These are phyloP conservation scores for Tylopilus vinaceipallidus DNA, from an alignment of 768 basidiomycete genomes.

Conservation along the genomic window DNA sequence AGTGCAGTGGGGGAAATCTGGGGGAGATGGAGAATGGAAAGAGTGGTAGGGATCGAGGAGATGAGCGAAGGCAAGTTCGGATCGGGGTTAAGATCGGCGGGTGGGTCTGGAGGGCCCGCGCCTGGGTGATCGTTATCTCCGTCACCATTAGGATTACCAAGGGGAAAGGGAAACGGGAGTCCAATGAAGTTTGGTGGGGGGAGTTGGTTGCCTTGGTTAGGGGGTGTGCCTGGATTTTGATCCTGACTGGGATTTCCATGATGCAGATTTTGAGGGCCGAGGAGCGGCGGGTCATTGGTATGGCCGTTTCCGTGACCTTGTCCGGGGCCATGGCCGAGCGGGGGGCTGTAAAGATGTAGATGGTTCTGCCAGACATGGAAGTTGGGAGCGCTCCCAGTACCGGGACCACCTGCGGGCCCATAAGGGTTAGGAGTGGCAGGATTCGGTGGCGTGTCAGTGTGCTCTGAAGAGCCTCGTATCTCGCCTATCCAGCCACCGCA, in stretches of 20 bases:
- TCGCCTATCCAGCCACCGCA: constrained; percentile 35
- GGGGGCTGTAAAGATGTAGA: constrained; percentile 3
- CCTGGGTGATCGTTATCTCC: background rate
- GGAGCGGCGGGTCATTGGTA: constrained; percentile 16
- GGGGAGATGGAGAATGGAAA: constrained; percentile 30
- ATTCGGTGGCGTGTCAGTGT: background rate
- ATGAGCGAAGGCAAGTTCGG: constrained; percentile 24
- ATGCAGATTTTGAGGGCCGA: constrained; percentile 2
- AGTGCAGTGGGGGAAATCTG: constrained; percentile 20
- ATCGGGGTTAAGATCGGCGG: constrained; percentile 16
- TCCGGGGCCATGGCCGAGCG: background rate
- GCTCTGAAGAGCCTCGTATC: constrained; percentile 26
- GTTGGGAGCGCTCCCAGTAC: background rate
- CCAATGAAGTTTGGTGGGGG: constrained; percentile 6
- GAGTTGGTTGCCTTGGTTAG: constrained; percentile 3
- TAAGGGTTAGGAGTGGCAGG: background rate
- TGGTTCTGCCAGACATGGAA: constrained; percentile 4
- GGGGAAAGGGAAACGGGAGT: constrained; percentile 1
- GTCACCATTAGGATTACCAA: constrained; percentile 1
- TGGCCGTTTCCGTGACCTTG: constrained; percentile 2
- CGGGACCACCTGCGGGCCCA: background rate
- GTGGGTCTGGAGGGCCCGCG: constrained; percentile 2
- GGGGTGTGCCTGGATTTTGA: background rate
- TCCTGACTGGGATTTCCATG: constrained; percentile 3
- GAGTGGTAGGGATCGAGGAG: constrained; percentile 34